Evolutionary conservation across 2,329 filamentous ascomycete genomes (phyloP), one percentile per base, ranked within the genome.

Genomic region (Coleophoma crateriformis): DNA sequence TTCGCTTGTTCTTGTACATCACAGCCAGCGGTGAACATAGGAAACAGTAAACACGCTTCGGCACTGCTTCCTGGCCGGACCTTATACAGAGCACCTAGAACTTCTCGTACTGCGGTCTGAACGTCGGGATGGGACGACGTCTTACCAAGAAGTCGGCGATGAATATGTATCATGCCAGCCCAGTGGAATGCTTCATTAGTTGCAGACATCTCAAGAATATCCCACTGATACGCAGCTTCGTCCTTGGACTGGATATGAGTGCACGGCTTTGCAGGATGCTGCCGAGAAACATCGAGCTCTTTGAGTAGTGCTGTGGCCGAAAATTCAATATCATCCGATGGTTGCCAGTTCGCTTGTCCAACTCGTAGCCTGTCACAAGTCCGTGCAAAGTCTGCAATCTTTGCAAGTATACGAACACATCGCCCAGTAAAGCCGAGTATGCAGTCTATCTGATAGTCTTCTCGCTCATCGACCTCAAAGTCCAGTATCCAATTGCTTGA

Each of bases 21-120:
- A 56, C 87, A 91, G 0, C 88, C 89, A 1, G 88, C 88, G 1
- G 87, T 88, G 66, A 94, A 94, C 69, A 94, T 82, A 0, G 89
- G 88, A 56, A 94, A 91, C 37, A 94, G 66, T 15, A 88, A 70
- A 60, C 87, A 89, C 8, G 81, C 83, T 66, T 92, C 88, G 0
- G 87, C 87, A 14, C 82, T 82, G 32, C 84, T 84, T 6, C 86
- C 85, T 12, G 75, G 70, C 12, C 81, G 71, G 45, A 94, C 80
- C 35, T 77, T 78, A 19, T 73, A 72, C 53, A 92, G 70, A 33
- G 82, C 78, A 1, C 71, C 69, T 27, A 88, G 70, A 42, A 92
- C 85, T 53, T 80, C 76, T 35, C 72, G 66, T 5, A 91, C 81
- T 0, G 81, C 79, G 11, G 71, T 68, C 57, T 84, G 82, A 0